Evolutionary conservation across 2,329 filamentous ascomycete species (phyloP).

Genomic region (Penicillium hesseltinei): DNA sequence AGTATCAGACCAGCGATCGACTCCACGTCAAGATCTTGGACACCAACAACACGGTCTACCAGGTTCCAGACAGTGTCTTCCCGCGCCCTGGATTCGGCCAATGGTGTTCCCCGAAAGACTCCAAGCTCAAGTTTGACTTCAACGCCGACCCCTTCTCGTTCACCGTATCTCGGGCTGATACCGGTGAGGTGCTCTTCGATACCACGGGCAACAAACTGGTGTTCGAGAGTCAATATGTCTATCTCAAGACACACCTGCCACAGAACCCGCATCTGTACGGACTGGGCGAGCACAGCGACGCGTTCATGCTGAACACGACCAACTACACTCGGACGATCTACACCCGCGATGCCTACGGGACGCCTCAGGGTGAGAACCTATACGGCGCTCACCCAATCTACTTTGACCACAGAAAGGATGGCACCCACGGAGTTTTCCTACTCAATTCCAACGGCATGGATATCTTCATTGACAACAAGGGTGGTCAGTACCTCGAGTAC

Average conservation of each 20-base stretch:
- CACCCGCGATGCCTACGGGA: conserved; percentile 59
- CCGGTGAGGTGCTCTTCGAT: conserved; percentile 53
- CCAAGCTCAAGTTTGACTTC: conserved; percentile 12
- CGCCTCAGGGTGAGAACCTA: conserved; percentile 59
- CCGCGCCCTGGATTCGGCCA: conserved; percentile 9
- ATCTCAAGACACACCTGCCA: conserved; percentile 64
- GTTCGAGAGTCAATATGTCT: conserved; percentile 70
- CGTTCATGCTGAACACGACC: conserved; percentile 61
- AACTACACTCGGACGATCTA: conserved; percentile 65
- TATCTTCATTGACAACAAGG: conserved; percentile 60
- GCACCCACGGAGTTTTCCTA: conserved; percentile 62
- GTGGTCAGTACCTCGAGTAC: conserved; percentile 66
- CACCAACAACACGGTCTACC: conserved; percentile 14
- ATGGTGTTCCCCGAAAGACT: conserved; percentile 8
- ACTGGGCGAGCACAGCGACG: conserved; percentile 68
- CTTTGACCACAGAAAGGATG: conserved; percentile 59
- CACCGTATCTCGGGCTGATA: conserved; percentile 42
- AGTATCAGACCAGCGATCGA: conserved; percentile 57
- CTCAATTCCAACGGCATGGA: conserved; percentile 69
- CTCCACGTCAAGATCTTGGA: conserved; percentile 50
- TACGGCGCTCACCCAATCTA: conserved; percentile 69
- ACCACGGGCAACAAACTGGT: conserved; percentile 61
- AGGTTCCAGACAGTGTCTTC: conserved; percentile 24
- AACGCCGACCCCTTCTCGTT: conserved; percentile 60
- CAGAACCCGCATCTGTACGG: conserved; percentile 66